Conservation (phyloP, 371 early-diverging fungal species). For the Mortierella sp. region DNA sequence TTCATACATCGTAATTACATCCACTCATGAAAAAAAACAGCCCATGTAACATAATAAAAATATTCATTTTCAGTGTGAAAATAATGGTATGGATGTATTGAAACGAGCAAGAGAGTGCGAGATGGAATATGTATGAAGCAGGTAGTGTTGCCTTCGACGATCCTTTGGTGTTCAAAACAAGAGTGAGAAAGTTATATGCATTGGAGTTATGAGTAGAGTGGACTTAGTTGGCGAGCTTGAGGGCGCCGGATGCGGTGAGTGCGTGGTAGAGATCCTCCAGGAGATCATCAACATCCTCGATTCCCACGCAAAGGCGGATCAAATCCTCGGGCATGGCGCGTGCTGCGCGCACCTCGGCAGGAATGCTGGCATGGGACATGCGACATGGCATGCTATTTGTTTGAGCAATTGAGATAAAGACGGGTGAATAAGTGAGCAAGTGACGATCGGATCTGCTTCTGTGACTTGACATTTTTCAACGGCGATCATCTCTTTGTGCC, state of each 20-base stretch:
- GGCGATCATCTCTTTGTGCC: neutral
- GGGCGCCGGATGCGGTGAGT: conserved; percentile 79
- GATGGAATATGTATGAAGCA: neutral
- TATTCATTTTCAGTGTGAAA: neutral
- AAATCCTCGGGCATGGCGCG: conserved; percentile 93
- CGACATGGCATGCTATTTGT: conserved; percentile 91
- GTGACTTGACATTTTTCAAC: conserved; percentile 7
- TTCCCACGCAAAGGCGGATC: conserved; percentile 97
- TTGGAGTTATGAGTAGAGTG: no score
- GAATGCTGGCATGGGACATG: conserved; percentile 98
- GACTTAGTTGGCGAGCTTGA: conserved; percentile 55
- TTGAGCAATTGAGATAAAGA: neutral
- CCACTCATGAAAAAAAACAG: neutral
- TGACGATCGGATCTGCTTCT: neutral
- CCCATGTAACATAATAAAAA: conserved; percentile 7
- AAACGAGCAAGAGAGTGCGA: neutral
- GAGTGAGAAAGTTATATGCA: neutral
- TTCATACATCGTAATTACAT: neutral
- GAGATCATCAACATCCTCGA: conserved; percentile 95
- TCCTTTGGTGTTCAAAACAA: neutral
- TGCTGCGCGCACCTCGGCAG: conserved; percentile 88
- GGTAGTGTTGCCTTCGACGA: neutral
- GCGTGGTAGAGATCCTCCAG: conserved; percentile 89
- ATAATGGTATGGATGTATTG: conserved; percentile 4
- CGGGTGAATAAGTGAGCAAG: neutral